Conservation (phyloP, 768 basidiomycete species). For the Trametes cinnabarina region DNA sequence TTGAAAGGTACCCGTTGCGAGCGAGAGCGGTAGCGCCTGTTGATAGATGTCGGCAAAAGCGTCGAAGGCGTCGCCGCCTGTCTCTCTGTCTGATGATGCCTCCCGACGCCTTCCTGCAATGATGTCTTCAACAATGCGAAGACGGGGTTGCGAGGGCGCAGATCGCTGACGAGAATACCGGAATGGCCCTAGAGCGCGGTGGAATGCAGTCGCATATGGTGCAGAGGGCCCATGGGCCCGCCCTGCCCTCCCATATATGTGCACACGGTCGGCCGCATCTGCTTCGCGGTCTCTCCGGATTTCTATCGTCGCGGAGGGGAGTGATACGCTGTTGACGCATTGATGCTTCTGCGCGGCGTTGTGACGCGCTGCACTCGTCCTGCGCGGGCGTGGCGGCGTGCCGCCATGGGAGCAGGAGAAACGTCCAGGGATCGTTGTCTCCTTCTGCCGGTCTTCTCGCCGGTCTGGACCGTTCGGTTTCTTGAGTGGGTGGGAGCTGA, state of each 20-base stretch:
- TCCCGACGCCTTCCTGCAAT: not conserved
- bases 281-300: not conserved
- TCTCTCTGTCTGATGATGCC: conserved; percentile 2
- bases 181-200: conserved; percentile 6
- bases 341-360: not conserved
- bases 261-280: not conserved
- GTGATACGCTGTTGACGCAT: not conserved
- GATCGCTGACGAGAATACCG: not conserved
- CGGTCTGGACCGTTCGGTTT: not conserved
- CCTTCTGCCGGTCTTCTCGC: conserved; percentile 8
- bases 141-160: not conserved
- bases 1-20: conserved; percentile 1
- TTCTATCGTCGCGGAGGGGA: conserved; percentile 2
- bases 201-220: conserved; percentile 7
- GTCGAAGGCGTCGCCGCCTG: not conserved
- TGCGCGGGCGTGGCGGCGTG: not conserved
- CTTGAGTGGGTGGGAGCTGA: not conserved
- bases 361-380: not conserved
- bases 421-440: not conserved
- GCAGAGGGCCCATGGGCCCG: conserved; percentile 2
- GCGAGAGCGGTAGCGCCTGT: not conserved
- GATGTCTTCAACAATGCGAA: not conserved
- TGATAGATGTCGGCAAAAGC: conserved; percentile 9
- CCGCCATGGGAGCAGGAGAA: conserved; percentile 9
- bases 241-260: not conserved